Conservation (phyloP, 164 flowering plant species). For the Magnolia officinalis region DNA sequence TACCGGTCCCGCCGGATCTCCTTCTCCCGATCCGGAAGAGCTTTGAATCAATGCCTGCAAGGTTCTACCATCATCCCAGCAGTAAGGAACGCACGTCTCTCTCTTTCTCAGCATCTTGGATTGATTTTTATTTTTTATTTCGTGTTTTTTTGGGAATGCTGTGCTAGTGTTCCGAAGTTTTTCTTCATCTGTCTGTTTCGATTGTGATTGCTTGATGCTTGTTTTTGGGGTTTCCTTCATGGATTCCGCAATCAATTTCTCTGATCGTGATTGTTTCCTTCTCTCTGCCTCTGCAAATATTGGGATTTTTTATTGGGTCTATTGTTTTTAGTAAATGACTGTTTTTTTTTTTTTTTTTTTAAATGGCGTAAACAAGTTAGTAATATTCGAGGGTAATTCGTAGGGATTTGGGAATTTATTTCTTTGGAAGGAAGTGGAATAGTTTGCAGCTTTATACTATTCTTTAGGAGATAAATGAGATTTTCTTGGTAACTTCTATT, state of each 20-base stretch:
- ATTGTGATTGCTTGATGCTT: not conserved
- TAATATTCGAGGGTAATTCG: too few species aligned
- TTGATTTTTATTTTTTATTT: not conserved
- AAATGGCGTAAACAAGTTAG: too few species aligned
- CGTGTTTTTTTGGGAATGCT: not conserved
- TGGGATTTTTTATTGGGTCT: too few species aligned
- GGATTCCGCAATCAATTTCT: not conserved
- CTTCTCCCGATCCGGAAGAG: slow-evolving; percentile 41
- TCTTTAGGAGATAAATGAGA: too few species aligned
- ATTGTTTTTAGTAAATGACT: too few species aligned
- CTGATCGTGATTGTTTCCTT: not conserved
- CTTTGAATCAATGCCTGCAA: slow-evolving; percentile 40
- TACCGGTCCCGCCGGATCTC: slow-evolving; percentile 63
- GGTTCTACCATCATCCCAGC: slow-evolving; percentile 42
- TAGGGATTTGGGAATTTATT: too few species aligned
- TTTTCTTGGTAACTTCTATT: too few species aligned
- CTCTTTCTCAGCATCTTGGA: not conserved
- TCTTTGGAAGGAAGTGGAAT: too few species aligned
- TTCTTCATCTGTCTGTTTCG: not conserved
- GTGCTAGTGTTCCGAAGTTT: not conserved
- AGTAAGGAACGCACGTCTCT: slow-evolving; percentile 25
- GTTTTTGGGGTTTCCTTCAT: not conserved
- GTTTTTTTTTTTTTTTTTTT: too few species aligned
- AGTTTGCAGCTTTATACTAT: too few species aligned
- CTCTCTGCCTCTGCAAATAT: not conserved